Percentiles rank a stretch among this genome's conserved stretches.
These are phyloP conservation scores for Zea luxurians DNA, from an alignment of 176 grass and related monocot species.

Conservation along the genomic window DNA sequence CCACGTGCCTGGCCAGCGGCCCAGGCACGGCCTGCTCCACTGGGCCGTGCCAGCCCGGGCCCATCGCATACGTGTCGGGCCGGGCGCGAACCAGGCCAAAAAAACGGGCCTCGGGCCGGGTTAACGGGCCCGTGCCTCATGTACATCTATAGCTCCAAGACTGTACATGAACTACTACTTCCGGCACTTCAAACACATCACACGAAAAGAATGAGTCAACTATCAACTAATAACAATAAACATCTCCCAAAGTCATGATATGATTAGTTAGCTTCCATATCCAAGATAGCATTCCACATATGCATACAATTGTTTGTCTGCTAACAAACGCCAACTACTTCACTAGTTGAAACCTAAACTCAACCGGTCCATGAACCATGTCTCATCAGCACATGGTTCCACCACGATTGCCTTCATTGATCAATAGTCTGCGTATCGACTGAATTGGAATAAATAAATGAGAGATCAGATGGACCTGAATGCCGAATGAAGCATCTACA, in stretches of 20 bases:
- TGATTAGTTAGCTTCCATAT: constrained; percentile 10
- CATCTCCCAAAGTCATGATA: constrained; percentile 7
- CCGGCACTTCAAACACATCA: background rate
- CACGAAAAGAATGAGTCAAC: background rate
- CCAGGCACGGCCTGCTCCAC: no score
- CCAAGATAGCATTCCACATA: constrained; percentile 6
- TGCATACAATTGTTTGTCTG: constrained; percentile 5
- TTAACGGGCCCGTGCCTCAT: no score
- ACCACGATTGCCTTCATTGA: background rate
- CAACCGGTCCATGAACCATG: background rate
- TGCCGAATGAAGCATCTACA: constrained; percentile 17
- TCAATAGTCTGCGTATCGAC: background rate
- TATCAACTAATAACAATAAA: background rate
- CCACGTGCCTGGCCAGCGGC: no score
- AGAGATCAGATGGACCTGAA: constrained; percentile 16
- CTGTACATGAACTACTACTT: background rate
- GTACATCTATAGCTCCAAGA: no score
- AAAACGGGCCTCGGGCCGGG: no score
- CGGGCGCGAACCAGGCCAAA: no score
- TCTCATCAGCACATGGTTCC: background rate
- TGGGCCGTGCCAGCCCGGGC: no score
- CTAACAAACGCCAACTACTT: background rate
- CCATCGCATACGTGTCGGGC: no score
- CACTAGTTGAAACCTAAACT: background rate
- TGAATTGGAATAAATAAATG: constrained; percentile 21